These are phyloP conservation scores for Calonectria henricotiae DNA, from an alignment of 2,329 filamentous ascomycete species.

Conservation along the genomic window DNA sequence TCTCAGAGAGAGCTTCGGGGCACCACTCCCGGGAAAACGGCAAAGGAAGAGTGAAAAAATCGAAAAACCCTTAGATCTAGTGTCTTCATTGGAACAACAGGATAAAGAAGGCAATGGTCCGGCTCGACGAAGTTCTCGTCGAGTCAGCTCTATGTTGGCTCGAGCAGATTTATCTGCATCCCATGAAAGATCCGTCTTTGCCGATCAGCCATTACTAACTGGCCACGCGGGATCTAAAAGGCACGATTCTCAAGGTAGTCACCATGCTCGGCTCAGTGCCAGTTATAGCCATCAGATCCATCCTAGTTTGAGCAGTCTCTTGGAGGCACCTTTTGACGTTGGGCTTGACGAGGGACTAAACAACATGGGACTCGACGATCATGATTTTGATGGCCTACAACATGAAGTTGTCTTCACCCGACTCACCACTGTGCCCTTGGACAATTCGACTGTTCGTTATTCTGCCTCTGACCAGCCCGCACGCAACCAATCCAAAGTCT, in stretches of 20 bases:
- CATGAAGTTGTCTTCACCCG: slow-evolving; percentile 82
- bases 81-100: slow-evolving; percentile 78
- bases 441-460: slow-evolving; percentile 75
- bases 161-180: slow-evolving; percentile 89
- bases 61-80: slow-evolving; percentile 74
- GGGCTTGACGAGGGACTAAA: slow-evolving; percentile 81
- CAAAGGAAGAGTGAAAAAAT: slow-evolving; percentile 68
- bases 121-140: slow-evolving; percentile 76
- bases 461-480: slow-evolving; percentile 71
- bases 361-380: slow-evolving; percentile 81
- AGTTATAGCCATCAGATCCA: slow-evolving; percentile 65
- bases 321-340: slow-evolving; percentile 79
- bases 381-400: slow-evolving; percentile 79
- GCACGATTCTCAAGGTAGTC: slow-evolving; percentile 78
- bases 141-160: slow-evolving; percentile 93
- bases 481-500: slow-evolving; percentile 74
- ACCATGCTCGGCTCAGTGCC: slow-evolving; percentile 60
- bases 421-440: slow-evolving; percentile 77
- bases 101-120: slow-evolving; percentile 72
- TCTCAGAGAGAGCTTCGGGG: slow-evolving; percentile 84
- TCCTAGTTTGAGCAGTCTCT: slow-evolving; percentile 73
- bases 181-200: slow-evolving; percentile 85
- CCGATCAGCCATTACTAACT: slow-evolving; percentile 72
- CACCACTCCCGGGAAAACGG: slow-evolving; percentile 69
- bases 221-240: slow-evolving; percentile 69